Conservation (phyloP, 441 rosid genomes). For the Macaranga tanarius region DNA sequence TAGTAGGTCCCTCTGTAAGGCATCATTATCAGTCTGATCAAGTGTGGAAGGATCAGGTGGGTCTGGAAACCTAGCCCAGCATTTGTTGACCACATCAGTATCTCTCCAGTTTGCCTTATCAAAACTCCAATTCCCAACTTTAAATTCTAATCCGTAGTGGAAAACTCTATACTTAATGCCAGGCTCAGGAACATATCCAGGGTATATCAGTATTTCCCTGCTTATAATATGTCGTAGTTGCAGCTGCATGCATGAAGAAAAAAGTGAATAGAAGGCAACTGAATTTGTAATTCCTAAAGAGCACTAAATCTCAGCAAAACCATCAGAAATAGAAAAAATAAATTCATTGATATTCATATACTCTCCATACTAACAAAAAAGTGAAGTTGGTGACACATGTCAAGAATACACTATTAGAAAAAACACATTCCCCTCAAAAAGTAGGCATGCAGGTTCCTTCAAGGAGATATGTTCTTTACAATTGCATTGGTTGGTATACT, state of each 20-base stretch:
- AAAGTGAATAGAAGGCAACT: slow-evolving; percentile 10
- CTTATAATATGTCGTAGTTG: slow-evolving; percentile 70
- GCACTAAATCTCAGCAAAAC: neutral
- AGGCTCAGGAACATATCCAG: slow-evolving; percentile 83
- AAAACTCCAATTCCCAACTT: slow-evolving; percentile 93
- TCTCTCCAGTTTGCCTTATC: slow-evolving; percentile 96
- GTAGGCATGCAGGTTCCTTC: slow-evolving; percentile 6
- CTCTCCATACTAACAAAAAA: neutral
- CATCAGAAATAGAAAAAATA: neutral
- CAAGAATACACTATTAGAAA: neutral
- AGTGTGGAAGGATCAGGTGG: slow-evolving; percentile 73
- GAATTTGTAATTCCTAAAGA: neutral
- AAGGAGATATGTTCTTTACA: slow-evolving; percentile 6
- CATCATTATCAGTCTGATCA: slow-evolving; percentile 44
- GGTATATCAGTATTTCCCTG: slow-evolving; percentile 77
- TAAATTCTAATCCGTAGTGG: slow-evolving; percentile 90
- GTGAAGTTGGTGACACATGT: neutral
- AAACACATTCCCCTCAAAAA: neutral
- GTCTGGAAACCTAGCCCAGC: slow-evolving; percentile 92
- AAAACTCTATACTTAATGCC: slow-evolving; percentile 81
- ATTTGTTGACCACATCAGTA: slow-evolving; percentile 63
- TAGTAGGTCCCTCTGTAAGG: slow-evolving; percentile 69
- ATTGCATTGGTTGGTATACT: neutral
- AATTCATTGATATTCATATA: neutral
- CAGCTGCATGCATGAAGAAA: slow-evolving; percentile 56